These are phyloP conservation scores for Melampsora americana DNA, from an alignment of 1,284 basidiomycete genomes.

Conservation along the genomic window DNA sequence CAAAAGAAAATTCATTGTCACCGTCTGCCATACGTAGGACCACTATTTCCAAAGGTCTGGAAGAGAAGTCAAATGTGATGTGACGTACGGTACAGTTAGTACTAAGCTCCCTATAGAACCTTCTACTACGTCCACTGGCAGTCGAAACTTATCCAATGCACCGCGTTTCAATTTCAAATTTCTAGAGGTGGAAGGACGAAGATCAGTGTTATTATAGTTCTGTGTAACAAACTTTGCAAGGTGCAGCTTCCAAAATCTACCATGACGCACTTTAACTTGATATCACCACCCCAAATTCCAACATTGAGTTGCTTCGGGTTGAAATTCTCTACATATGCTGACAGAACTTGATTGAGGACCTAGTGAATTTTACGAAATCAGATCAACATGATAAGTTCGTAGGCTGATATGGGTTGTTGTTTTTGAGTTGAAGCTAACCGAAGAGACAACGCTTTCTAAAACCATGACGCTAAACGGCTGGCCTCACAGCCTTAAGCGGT, in stretches of 20 bases:
- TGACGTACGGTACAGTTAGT: slow-evolving; percentile 42
- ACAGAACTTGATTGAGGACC: slow-evolving; percentile 73
- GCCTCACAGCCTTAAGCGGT: background rate
- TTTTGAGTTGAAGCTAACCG: slow-evolving; percentile 11
- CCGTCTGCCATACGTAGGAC: background rate
- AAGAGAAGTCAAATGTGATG: background rate
- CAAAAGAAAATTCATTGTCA: background rate
- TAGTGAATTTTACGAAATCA: background rate
- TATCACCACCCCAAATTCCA: slow-evolving; percentile 82
- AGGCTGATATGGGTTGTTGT: background rate
- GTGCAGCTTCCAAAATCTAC: background rate
- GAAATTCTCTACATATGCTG: slow-evolving; percentile 93
- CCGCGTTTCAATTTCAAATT: slow-evolving; percentile 70
- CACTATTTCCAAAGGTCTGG: background rate
- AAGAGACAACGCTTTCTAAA: slow-evolving; percentile 44
- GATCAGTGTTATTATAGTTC: background rate
- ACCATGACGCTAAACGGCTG: slow-evolving; percentile 26
- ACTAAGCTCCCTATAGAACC: slow-evolving; percentile 54
- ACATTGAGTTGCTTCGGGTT: slow-evolving; percentile 92
- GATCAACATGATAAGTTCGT: background rate
- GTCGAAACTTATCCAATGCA: slow-evolving; percentile 88
- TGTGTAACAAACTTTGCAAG: background rate
- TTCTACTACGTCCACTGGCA: slow-evolving; percentile 94
- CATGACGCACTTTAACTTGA: slow-evolving; percentile 53
- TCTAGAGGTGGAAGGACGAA: slow-evolving; percentile 67